Base-by-base conservation (phyloP, 1,284 basidiomycete species). In the Malassezia yamatoensis region DNA sequence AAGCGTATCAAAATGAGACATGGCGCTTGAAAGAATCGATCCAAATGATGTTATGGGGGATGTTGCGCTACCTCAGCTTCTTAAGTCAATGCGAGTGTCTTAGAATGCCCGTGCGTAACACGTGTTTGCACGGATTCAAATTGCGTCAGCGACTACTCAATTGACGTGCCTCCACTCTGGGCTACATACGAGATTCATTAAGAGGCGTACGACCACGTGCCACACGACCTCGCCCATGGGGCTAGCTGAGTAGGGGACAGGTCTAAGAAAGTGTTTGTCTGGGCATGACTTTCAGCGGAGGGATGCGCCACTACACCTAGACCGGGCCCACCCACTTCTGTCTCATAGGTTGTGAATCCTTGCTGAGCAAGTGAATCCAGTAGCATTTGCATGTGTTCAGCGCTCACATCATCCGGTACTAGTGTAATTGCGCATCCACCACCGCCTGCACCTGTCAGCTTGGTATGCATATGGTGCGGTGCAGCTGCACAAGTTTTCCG, bases 401-500 rank as follows among this genome's bases (percentile, higher is more conserved):
- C 59, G 40, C 29, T 45, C 76, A 66, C 51, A 78, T 89, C 82
- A 77, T 96, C 90, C 48, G 91, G 91, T 49, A 98, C 80, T 34
- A 98, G 82, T 5, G 91, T 96, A 29, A 98, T 90, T 2, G 93
- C 87, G 70, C 94, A 98, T 15, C 94, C 94, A 15, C 94, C 94
- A 29, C 94, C 94, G n/a, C 94, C 94, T 2, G 94, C 93, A 39
- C 94, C 94, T 2, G 94, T 99, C 51, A 99, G 78, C 79, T 99
- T 99, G n/a, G 93, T 96, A 63, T 84, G 84, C 45, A 98, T 79
- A 6, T 77, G 78, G 76, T 85, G 87, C 7, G 84, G 83, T 59
- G 78, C 69, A 13, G 78, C 78, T 4, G 79, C 77, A 0, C 90
- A 89, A 66, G 81, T 83, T 33, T 79, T 77, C 51, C 85, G 83